Evolutionary conservation across 208 protist species (phyloP).

Genomic region (Trypanosoma cruzi): DNA sequence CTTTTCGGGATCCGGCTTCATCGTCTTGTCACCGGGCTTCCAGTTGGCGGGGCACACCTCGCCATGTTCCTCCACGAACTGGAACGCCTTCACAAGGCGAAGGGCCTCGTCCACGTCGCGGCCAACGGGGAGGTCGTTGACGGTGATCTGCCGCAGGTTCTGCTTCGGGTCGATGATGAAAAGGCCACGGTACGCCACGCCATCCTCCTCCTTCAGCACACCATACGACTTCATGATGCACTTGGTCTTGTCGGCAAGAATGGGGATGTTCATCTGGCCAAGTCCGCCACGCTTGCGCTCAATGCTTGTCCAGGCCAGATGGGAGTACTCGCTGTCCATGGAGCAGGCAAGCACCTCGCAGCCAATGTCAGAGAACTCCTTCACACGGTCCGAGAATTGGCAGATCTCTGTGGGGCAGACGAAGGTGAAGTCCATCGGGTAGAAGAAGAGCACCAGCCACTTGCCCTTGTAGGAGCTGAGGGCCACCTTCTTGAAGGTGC

Average conservation of each 20-base stretch:
- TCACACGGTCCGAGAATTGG: conserved; percentile 93
- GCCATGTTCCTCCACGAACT: conserved; percentile 94
- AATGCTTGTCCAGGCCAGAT: conserved; percentile 96
- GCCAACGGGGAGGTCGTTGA: conserved; percentile 97
- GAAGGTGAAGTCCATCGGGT: conserved; percentile 97
- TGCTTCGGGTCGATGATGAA: conserved; percentile 97
- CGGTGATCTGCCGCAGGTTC: conserved; percentile 91
- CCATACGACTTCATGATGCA: conserved; percentile 93
- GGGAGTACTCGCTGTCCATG: conserved; percentile 95
- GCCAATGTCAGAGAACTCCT: conserved; percentile 89
- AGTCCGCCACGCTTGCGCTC: conserved; percentile 97
- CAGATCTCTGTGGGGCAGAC: conserved; percentile 98
- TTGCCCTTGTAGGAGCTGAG: conserved; percentile 94
- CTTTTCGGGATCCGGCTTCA: conserved; percentile 93
- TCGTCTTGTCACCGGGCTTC: conserved; percentile 88
- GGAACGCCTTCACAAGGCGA: conserved; percentile 96
- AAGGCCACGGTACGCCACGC: conserved; percentile 90
- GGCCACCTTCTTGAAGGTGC: conserved; percentile 94
- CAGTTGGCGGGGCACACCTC: conserved; percentile 97
- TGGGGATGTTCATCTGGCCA: conserved; percentile 95
- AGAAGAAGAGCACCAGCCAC: conserved; percentile 97
- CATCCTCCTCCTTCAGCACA: conserved; percentile 91
- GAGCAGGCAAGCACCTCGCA: conserved; percentile 93
- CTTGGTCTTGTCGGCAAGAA: conserved; percentile 96
- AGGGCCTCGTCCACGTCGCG: conserved; percentile 95